A percentile compares a stretch with the other conserved stretches of the same genome.
These are phyloP conservation scores for Naganishia cerealis DNA, from an alignment of 1,284 basidiomycete genomes.

Conservation along the genomic window DNA sequence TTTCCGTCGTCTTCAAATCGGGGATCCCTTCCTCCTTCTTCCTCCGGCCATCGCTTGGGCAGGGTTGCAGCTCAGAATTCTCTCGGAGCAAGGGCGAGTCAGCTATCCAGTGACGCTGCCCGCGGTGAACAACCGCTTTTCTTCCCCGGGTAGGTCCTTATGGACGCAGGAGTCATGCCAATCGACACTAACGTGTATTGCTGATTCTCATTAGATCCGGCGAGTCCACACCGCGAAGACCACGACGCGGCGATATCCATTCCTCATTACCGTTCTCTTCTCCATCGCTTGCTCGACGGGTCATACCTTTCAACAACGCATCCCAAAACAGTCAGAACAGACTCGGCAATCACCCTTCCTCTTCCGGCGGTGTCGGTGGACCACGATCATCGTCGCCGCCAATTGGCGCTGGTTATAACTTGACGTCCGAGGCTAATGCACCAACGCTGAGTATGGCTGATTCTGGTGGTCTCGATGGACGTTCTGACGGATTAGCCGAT, in stretches of 20 bases:
- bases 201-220: slow-evolving; percentile 48
- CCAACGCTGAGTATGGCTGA: slow-evolving; percentile 31
- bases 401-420: slow-evolving; percentile 57
- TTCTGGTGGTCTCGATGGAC: slow-evolving; percentile 35
- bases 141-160: slow-evolving; percentile 51
- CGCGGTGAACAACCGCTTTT: slow-evolving; percentile 51
- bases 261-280: slow-evolving; percentile 70
- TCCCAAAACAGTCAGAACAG: slow-evolving; percentile 20
- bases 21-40: slow-evolving; percentile 21
- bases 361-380: slow-evolving; percentile 22
- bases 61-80: slow-evolving; percentile 19
- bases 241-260: slow-evolving; percentile 78
- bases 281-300: slow-evolving; percentile 49
- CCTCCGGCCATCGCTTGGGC: slow-evolving; percentile 3
- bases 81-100: slow-evolving; percentile 20
- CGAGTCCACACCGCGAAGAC: slow-evolving; percentile 63
- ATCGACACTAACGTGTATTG: slow-evolving; percentile 38
- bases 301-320: slow-evolving; percentile 25
- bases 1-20: slow-evolving; percentile 29
- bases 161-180: slow-evolving; percentile 58
- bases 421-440: slow-evolving; percentile 59
- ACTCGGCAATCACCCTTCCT: slow-evolving; percentile 17
- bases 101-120: slow-evolving; percentile 34
- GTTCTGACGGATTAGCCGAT: slow-evolving; percentile 32
- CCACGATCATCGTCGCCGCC: slow-evolving; percentile 31